These are phyloP conservation scores for Globisporangium heterothallicum DNA, from an alignment of 352 stramenopile genomes.

Conservation along the genomic window DNA sequence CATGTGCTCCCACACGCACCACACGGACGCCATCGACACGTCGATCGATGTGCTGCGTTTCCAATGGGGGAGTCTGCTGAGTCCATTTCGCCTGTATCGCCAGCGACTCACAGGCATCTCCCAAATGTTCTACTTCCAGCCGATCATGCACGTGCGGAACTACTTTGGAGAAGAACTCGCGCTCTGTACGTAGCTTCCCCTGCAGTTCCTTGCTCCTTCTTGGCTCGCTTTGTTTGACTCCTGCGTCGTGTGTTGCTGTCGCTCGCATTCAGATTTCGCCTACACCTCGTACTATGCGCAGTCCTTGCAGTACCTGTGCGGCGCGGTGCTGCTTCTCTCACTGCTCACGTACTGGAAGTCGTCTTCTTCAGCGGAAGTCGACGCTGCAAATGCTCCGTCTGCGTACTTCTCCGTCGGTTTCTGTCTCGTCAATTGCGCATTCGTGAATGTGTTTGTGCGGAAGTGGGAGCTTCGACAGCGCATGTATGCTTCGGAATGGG, in stretches of 20 bases:
- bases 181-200: constrained; percentile 74
- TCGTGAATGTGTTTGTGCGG: constrained; percentile 43
- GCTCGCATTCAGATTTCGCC: constrained; percentile 13
- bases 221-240: constrained; percentile 3
- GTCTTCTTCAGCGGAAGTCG: constrained; percentile 2
- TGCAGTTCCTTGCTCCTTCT: too few relatives aligned
- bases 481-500: constrained; percentile 40
- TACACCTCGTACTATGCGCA: constrained; percentile 58
- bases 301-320: constrained; percentile 32
- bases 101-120: constrained; percentile 10
- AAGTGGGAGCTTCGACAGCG: constrained; percentile 57
- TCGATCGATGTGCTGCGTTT: constrained; percentile 50
- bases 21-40: constrained; percentile 59
- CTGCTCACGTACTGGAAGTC: constrained; percentile 8
- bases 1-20: constrained; percentile 49
- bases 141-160: constrained; percentile 53
- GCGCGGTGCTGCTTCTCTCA: constrained; percentile 27
- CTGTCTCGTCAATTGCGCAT: constrained; percentile 39
- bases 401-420: constrained; percentile 25
- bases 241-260: not conserved
- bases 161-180: constrained; percentile 81
- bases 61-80: constrained; percentile 43
- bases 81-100: constrained; percentile 19
- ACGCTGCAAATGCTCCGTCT: not conserved
- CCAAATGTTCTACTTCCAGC: constrained; percentile 31